Conservation (phyloP, 352 stramenopile species). For the Aphanomyces invadans region DNA sequence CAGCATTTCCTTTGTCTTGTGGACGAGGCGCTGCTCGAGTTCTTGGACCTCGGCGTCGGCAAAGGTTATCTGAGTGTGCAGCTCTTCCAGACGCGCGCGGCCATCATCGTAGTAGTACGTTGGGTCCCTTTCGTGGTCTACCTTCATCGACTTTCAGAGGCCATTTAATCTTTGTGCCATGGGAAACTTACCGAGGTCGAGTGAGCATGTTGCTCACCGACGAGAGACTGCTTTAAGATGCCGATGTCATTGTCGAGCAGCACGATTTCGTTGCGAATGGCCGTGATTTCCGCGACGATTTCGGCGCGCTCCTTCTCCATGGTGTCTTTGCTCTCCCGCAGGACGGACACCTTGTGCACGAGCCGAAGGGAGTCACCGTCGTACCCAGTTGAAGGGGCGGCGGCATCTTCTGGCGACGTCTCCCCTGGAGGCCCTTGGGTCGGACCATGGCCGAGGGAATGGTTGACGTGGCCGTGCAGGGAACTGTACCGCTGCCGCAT, state of each 20-base stretch:
- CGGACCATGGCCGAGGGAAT: not conserved
- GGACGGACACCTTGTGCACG: not conserved
- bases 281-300: not conserved
- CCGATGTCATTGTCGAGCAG: conserved; percentile 6
- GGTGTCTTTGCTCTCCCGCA: not conserved
- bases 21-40: conserved; percentile 61
- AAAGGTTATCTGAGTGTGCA: conserved; percentile 20
- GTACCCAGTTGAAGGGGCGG: not conserved
- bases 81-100: not conserved
- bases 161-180: no score
- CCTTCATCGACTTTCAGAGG: no score
- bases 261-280: conserved; percentile 24
- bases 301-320: not conserved
- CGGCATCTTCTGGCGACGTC: no score
- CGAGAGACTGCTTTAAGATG: conserved; percentile 10
- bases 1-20: conserved; percentile 62
- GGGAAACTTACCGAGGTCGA: not conserved
- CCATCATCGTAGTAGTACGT: conserved; percentile 24
- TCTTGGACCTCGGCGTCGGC: conserved; percentile 27
- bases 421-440: no score
- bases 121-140: not conserved
- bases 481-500: not conserved
- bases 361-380: not conserved
- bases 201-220: conserved; percentile 8
- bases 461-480: conserved; percentile 2